These are phyloP conservation scores for Phanerochaete carnosa DNA, from an alignment of 768 basidiomycete species.

Conservation along the genomic window DNA sequence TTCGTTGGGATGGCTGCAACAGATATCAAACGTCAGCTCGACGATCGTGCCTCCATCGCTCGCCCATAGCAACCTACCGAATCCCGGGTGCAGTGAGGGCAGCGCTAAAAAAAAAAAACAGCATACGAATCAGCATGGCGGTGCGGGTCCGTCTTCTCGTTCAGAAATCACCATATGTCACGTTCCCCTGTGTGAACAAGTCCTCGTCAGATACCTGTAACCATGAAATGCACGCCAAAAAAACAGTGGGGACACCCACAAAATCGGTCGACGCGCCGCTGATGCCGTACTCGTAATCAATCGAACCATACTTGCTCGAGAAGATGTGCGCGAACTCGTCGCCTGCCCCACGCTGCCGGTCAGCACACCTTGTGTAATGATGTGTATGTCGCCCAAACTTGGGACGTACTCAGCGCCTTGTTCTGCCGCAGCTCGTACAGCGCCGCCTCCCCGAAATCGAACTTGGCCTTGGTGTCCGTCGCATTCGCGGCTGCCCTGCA, in stretches of 20 bases:
- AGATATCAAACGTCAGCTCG: neutral
- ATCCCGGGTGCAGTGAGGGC: slow-evolving; percentile 73
- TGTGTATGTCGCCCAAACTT: neutral
- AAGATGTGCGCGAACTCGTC: slow-evolving; percentile 63
- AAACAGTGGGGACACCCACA: slow-evolving; percentile 39
- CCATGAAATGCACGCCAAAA: neutral
- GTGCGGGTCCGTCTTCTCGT: neutral
- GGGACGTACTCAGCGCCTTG: slow-evolving; percentile 50
- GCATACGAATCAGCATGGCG: neutral
- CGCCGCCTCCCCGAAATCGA: slow-evolving; percentile 35
- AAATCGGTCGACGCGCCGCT: slow-evolving; percentile 78
- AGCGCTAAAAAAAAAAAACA: slow-evolving; percentile 1
- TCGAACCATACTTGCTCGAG: slow-evolving; percentile 54
- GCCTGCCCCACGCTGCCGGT: slow-evolving; percentile 45
- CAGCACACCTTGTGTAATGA: neutral
- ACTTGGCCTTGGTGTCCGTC: slow-evolving; percentile 48
- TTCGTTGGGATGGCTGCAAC: slow-evolving; percentile 77
- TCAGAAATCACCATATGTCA: slow-evolving; percentile 58
- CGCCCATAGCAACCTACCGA: slow-evolving; percentile 36
- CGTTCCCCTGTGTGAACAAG: slow-evolving; percentile 51
- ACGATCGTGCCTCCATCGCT: neutral
- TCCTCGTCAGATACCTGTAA: too few relatives aligned
- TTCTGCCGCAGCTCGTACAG: slow-evolving; percentile 67
- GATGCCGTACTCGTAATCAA: slow-evolving; percentile 69
- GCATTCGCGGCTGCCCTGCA: slow-evolving; percentile 64